These are phyloP conservation scores for Claviceps paspali DNA, from an alignment of 2,329 filamentous ascomycete species.

Conservation along the genomic window DNA sequence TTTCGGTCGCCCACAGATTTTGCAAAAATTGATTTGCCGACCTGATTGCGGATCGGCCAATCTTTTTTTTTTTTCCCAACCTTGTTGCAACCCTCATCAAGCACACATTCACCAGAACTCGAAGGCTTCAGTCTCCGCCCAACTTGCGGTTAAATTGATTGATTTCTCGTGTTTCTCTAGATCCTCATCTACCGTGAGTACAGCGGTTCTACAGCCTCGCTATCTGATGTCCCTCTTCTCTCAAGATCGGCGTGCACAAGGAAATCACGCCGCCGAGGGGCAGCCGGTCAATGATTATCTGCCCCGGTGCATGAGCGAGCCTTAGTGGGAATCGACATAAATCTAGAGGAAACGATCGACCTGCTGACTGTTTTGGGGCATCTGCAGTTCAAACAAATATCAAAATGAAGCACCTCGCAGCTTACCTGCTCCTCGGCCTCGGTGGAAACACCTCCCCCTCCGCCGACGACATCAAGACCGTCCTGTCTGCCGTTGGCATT, in stretches of 20 bases:
- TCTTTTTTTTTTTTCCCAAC: conserved; percentile 18
- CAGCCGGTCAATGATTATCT: too few relatives aligned
- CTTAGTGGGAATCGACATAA: too few relatives aligned
- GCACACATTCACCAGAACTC: conserved; percentile 48
- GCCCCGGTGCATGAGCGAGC: too few relatives aligned
- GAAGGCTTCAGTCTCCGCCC: conserved; percentile 99
- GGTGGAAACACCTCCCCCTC: conserved; percentile 85
- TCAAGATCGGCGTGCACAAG: too few relatives aligned
- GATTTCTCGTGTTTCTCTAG: conserved; percentile 68
- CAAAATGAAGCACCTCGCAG: conserved; percentile 99
- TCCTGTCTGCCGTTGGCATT: conserved; percentile 87
- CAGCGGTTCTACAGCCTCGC: too few relatives aligned
- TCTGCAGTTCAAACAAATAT: conserved; percentile 11
- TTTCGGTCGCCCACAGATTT: conserved; percentile 20
- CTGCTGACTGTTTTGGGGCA: too few relatives aligned
- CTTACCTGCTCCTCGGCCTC: conserved; percentile 92
- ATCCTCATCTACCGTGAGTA: conserved; percentile 20
- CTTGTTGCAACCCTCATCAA: conserved; percentile 9
- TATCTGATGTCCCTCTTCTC: too few relatives aligned
- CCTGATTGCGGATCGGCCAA: conserved; percentile 11
- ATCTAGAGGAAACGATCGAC: too few relatives aligned
- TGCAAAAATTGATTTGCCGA: conserved; percentile 14
- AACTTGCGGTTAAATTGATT: conserved; percentile 99
- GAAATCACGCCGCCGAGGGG: too few relatives aligned
- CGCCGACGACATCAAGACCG: conserved; percentile 69